Evolutionary conservation across 2,329 filamentous ascomycete species (phyloP), one percentile per base, ranked within the genome.

Genomic region (Bertia moriformis): DNA sequence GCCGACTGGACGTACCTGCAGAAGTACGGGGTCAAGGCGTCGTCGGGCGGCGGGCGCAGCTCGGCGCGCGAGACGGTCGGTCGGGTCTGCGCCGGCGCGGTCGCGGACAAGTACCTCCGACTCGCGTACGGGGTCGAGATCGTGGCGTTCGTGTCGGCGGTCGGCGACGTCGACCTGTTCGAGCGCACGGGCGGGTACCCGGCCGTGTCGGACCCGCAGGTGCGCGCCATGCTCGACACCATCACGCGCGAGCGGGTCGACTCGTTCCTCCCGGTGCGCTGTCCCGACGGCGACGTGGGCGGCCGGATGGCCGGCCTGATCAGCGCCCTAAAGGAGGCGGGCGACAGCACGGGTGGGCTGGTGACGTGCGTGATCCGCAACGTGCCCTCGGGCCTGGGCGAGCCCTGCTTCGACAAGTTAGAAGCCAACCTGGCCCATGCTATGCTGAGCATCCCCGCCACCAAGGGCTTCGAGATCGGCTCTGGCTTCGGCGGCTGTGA

Each of bases 1-100:
- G 89, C 91, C 43, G 89, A 96, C 62, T 95, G 83, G 75, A 96
- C 91, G 43, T 96, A 96, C 63, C 70, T 94, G 43, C 84, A 94
- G 60, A 96, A 96, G 65, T 98, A 98, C 59, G 89, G 89, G 41
- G 78, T 93, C 49, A 93, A 93, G 67, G 87, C 91, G 24, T 84
- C 76, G 56, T 87, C 79, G 44, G 89, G 91, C 42, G 89, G 91
- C 49, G 89, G 91, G 40, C 73, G 91, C 45, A 88, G 82, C 56
- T 88, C 81, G 56, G 91, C 91, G n/a, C 71, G 89, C 46, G 89
- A 96, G 69, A 96, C 89, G 10, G 94, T 96, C 54, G 86, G 82
- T 45, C 74, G 89, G 48, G 89, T 96, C 15, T 88, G 88, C 39
- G 88, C 88, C 15, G 87, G 88, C 42, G 83, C 86, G 33, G 86